Evolutionary conservation across 2,329 filamentous ascomycete genomes (phyloP), one percentile per base, ranked within the genome.

Genomic region (Aureobasidium mangrovei): DNA sequence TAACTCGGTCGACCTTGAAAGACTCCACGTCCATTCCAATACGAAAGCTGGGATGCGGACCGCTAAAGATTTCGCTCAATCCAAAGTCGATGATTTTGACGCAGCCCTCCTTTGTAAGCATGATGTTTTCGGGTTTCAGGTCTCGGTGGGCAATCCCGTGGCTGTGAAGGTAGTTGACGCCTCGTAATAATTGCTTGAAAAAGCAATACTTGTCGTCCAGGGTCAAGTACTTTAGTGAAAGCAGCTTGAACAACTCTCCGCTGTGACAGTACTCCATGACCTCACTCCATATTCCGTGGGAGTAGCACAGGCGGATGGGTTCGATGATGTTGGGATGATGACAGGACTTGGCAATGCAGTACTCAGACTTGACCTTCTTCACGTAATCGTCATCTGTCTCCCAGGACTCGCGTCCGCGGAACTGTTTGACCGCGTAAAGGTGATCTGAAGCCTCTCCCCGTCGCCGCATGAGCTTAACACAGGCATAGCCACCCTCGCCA

Each of bases 11-110:
- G 64, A 80, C 79, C 45, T 85, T 86, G 40, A 53, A 53, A 18
- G 31, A 26, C 32, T 53, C 49, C 67, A 86, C 91, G 63, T 86
- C 78, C 54, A 86, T 86, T 49, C 82, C 82, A 9, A 86, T 80
- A 57, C 86, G 79, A 39, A 90, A 72, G 31, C 88, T 89, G 0
- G 88, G 89, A 67, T 94, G 88, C 48, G 84, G 83, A 38, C 88
- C 89, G 53, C 78, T 81, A 65, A 95, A 95, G 18, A 94, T 86
- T 66, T 93, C 88, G 0, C 88, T 90, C 10, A 91, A 87, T 52
- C 90, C 90, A 71, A 95, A 95, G 67, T 95, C 90, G 47, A 88
- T 90, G 57, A 95, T 91, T 72, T 95, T 95, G 54, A 95, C 76
- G 67, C 88, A 85, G 65, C 88, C 88, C 56, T 89, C 82, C 61